Conservation (phyloP, 805 yeast genomes). For the Komagataella kurtzmanii region DNA sequence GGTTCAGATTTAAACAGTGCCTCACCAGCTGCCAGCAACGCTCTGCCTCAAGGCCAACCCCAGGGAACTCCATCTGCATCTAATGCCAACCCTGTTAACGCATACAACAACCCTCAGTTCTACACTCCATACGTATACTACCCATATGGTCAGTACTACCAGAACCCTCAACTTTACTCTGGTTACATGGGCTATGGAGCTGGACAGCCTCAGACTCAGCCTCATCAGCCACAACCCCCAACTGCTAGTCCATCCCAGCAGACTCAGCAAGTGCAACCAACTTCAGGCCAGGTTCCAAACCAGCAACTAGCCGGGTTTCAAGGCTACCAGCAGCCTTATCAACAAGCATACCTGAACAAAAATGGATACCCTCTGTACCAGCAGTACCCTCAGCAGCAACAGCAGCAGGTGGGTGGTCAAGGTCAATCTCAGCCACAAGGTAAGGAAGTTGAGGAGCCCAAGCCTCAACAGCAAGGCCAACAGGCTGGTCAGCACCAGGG, state of each 20-base stretch:
- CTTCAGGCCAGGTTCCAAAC: not conserved
- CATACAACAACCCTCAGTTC: constrained; percentile 3
- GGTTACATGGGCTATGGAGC: constrained; percentile 9
- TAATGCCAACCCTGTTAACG: constrained; percentile 7
- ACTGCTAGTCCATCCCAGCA: not conserved
- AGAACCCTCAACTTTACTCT: constrained; percentile 13
- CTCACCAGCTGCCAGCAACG: constrained; percentile 2
- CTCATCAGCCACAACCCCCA: constrained; percentile 10
- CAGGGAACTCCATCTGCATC: constrained; percentile 1
- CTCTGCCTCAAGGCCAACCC: not conserved
- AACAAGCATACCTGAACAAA: not conserved
- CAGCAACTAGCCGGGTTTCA: not conserved
- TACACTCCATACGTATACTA: constrained; percentile 13
- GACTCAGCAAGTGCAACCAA: not conserved
- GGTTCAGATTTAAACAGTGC: constrained; percentile 2
- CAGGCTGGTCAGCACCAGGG: constrained; percentile 6
- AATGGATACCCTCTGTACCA: not conserved
- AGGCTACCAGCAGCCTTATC: not conserved
- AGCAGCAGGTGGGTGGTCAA: constrained; percentile 4
- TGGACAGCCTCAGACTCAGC: constrained; percentile 4
- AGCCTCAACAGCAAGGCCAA: constrained; percentile 4
- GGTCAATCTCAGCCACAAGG: constrained; percentile 5
- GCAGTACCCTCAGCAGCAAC: constrained; percentile 5
- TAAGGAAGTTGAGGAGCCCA: constrained; percentile 10
- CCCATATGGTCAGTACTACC: constrained; percentile 17